These are phyloP conservation scores for Polytrichum formosum DNA, from an alignment of 225 moss, liverwort and hornwort genomes.

Conservation along the genomic window DNA sequence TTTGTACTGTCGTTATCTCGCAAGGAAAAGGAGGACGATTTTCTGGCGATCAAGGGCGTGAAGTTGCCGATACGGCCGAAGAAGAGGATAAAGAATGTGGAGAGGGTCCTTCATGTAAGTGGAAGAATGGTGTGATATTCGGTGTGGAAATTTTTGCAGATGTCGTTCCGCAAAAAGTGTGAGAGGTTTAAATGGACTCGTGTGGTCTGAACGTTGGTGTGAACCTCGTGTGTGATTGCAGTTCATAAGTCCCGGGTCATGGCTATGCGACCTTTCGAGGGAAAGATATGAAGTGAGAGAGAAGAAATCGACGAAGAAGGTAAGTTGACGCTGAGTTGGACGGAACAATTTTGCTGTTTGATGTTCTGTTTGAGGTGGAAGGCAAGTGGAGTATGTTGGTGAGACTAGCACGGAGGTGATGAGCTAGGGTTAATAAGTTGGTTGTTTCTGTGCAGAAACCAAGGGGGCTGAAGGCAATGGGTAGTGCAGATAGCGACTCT, in stretches of 20 bases:
- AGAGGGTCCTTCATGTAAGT: conserved; percentile 74
- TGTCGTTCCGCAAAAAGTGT: too few relatives aligned
- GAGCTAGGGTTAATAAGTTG: too few relatives aligned
- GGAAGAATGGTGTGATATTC: neutral
- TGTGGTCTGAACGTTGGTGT: too few relatives aligned
- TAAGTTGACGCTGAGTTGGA: conserved; percentile 2
- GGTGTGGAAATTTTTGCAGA: too few relatives aligned
- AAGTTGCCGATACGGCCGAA: conserved; percentile 92
- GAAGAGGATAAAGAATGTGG: conserved; percentile 88
- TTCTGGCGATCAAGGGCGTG: conserved; percentile 84
- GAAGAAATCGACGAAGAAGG: conserved; percentile 90
- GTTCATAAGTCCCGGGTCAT: conserved; percentile 89
- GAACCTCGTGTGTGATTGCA: conserved; percentile 14
- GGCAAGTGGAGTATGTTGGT: too few relatives aligned
- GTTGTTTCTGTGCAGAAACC: conserved; percentile 62
- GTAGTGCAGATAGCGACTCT: conserved; percentile 89
- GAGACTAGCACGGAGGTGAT: too few relatives aligned
- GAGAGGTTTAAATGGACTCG: too few relatives aligned
- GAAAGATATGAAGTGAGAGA: conserved; percentile 96
- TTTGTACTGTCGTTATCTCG: conserved; percentile 77
- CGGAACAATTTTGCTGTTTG: too few relatives aligned
- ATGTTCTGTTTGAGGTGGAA: too few relatives aligned
- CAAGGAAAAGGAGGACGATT: conserved; percentile 96
- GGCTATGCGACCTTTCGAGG: conserved; percentile 77
- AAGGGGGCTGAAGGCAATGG: conserved; percentile 98